A percentile compares a stretch with the other conserved stretches of the same genome.
Evolutionary conservation across 2,329 filamentous ascomycete genomes (phyloP).

Genomic region (Fusarium sterilihyphosum): DNA sequence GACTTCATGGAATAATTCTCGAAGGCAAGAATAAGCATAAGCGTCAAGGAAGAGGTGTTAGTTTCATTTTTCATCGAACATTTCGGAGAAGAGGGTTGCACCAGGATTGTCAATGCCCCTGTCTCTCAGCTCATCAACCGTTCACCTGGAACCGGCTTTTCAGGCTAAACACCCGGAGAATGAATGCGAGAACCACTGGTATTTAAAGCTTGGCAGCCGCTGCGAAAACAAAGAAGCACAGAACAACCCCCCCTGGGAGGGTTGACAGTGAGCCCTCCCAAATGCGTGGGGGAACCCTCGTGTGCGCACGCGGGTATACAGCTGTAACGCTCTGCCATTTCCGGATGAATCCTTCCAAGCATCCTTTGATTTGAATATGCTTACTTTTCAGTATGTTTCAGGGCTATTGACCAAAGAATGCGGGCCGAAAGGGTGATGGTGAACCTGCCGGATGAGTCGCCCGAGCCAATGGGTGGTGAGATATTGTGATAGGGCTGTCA

Average conservation of each 20-base stretch:
- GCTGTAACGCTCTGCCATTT: not conserved
- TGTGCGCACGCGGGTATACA: not conserved
- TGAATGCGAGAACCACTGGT: not conserved
- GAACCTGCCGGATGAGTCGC: not conserved
- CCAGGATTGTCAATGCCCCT: not conserved
- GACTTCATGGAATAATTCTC: not conserved
- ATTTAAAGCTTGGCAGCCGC: slow-evolving; percentile 5
- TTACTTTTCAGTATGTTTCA: not conserved
- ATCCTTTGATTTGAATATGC: not conserved
- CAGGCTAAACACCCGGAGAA: slow-evolving; percentile 13
- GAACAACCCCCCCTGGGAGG: not conserved
- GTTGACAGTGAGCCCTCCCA: slow-evolving; percentile 25
- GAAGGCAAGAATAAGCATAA: not conserved
- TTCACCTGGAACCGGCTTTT: slow-evolving; percentile 18
- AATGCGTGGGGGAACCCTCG: slow-evolving; percentile 1
- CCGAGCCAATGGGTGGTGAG: not conserved
- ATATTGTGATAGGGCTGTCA: not conserved
- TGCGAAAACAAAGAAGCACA: not conserved
- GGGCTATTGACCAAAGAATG: not conserved
- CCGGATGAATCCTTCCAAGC: slow-evolving; percentile 11
- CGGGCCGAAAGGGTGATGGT: not conserved
- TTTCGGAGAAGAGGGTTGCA: slow-evolving; percentile 1
- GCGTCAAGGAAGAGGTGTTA: not conserved
- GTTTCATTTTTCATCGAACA: not conserved
- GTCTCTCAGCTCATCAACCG: slow-evolving; percentile 17